Evolutionary conservation across 352 stramenopile species (phyloP), one percentile per base, ranked within the genome.

Genomic region (Globisporangium recalcitrans): DNA sequence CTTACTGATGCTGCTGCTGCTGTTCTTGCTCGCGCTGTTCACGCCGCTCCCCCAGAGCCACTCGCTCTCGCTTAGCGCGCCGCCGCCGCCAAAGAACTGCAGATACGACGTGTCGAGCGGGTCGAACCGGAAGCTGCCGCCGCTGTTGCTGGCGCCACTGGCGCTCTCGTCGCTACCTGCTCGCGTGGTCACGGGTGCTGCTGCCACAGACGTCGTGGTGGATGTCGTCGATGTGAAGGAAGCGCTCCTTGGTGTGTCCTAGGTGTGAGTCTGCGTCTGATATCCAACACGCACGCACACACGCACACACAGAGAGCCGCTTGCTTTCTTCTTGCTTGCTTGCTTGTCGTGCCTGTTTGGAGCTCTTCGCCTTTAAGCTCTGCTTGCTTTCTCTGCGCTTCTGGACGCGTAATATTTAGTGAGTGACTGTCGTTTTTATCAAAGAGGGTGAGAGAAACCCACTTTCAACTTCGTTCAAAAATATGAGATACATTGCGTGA

Each of bases 151-250:
- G 58, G 24, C 48, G 52, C 60, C 24, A 7, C 63, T 58, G 59
- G 26, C 32, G 34, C 38, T 40, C 22, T 56, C 67, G 62, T 57
- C 64, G 51, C 47, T 67, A 36, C 51, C 60, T 67, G n/a, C 58
- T 64, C 52, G 55, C 19, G 40, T 66, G 27, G 31, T 62, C 63
- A 40, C 71, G 22, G 47, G 40, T 27, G 58, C 48, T 19, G 62
- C 58, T 47, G 63, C 69, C 67, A 67, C 77, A 75, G 64, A 82
- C 67, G 66, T 73, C 66, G 51, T 82, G 70, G 70, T 64, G 44
- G 21, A 42, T 57, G 36, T 2, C 44, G 42, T 22, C 16, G 38
- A 46, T 46, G 38, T 46, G 16, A 46, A 46, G 38, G 38, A 22
- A 46, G 38, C 38, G 38, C 38, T 22, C 22, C 38, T 21, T 21